Evolutionary conservation across 2,329 filamentous ascomycete genomes (phyloP).

Genomic region (Calonectria fujianensis): DNA sequence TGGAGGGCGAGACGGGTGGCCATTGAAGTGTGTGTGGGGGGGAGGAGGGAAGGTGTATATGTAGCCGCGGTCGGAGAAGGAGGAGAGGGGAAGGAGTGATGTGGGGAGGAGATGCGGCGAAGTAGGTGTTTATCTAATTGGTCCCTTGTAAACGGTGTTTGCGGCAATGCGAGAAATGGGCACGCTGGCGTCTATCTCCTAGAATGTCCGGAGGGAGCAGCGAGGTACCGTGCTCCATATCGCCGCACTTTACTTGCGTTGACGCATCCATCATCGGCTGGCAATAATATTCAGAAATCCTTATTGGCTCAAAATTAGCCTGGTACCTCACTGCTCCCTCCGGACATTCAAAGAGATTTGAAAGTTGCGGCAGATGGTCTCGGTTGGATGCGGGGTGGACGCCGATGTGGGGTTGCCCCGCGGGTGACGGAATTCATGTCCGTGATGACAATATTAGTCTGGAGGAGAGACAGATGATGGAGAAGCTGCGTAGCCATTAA

Average conservation of each 20-base stretch:
- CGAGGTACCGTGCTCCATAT: too few relatives aligned
- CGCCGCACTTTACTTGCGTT: too few relatives aligned
- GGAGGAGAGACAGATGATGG: background rate
- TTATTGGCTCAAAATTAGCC: too few relatives aligned
- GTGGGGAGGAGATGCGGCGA: background rate
- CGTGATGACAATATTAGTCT: background rate
- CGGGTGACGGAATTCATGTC: background rate
- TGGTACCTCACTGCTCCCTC: too few relatives aligned
- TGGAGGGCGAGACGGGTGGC: constrained; percentile 31
- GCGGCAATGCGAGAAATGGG: background rate
- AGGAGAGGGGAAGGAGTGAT: background rate
- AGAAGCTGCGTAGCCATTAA: background rate
- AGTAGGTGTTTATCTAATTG: background rate
- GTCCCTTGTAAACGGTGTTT: background rate
- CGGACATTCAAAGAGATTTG: background rate
- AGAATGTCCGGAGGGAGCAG: too few relatives aligned
- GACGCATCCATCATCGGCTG: too few relatives aligned
- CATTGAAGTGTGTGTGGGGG: constrained; percentile 3
- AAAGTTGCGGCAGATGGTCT: constrained; percentile 12
- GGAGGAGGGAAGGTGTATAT: background rate
- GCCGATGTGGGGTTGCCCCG: constrained; percentile 8
- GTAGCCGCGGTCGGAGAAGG: constrained; percentile 14
- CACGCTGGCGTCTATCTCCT: background rate
- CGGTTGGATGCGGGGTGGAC: constrained; percentile 22
- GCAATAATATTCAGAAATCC: too few relatives aligned